Evolutionary conservation across 2,329 filamentous ascomycete genomes (phyloP).

Genomic region (Triangularia setosa): DNA sequence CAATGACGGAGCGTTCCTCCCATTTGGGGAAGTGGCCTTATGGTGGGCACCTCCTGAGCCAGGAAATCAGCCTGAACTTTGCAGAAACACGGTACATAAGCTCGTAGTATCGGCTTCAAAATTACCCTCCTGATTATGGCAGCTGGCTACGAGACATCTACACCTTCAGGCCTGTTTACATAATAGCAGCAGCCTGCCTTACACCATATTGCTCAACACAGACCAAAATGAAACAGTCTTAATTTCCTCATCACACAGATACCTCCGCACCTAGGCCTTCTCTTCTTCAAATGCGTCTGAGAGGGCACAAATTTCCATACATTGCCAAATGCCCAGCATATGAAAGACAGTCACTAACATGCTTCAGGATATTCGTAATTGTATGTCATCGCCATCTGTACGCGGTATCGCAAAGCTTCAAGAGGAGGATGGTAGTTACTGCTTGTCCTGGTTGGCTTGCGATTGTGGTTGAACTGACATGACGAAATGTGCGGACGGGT

Average conservation of each 20-base stretch:
- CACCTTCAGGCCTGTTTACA: not conserved
- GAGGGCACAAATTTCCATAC: slow-evolving; percentile 6
- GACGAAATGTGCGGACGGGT: slow-evolving; percentile 12
- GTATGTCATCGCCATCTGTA: not conserved
- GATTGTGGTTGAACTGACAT: not conserved
- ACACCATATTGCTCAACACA: not conserved
- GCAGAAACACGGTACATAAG: not conserved
- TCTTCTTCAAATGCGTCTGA: not conserved
- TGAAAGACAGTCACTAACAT: slow-evolving; percentile 13
- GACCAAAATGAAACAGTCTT: not conserved
- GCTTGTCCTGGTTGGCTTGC: not conserved
- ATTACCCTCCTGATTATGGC: not conserved
- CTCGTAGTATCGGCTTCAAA: not conserved
- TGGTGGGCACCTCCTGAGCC: not conserved
- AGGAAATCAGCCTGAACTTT: not conserved
- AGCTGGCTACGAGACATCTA: not conserved
- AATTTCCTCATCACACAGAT: not conserved
- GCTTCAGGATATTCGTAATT: slow-evolving; percentile 9
- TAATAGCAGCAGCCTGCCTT: not conserved
- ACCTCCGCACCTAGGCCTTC: not conserved
- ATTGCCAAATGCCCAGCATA: slow-evolving; percentile 15
- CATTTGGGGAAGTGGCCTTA: not conserved
- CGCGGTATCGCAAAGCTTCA: not conserved
- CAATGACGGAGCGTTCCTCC: not conserved
- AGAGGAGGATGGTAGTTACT: too few relatives aligned